Evolutionary conservation across 192 early-diverging fungal genomes (phyloP).

Genomic region (Funneliformis mosseae): DNA sequence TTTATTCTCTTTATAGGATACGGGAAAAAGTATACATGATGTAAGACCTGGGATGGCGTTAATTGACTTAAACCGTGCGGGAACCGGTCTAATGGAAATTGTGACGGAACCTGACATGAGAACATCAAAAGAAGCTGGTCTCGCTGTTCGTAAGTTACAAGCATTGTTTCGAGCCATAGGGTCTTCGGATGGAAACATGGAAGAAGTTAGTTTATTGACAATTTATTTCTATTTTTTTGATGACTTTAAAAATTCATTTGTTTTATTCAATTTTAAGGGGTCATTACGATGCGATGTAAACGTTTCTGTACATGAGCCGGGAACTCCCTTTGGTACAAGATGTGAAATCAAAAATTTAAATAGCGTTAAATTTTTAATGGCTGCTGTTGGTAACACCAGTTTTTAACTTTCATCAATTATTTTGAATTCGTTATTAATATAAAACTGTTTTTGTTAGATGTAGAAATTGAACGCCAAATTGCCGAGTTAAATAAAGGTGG

Average conservation of each 20-base stretch:
- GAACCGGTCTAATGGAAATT: slow-evolving; percentile 88
- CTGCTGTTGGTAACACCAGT: slow-evolving; percentile 60
- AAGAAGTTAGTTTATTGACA: slow-evolving; percentile 60
- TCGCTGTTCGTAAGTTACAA: slow-evolving; percentile 80
- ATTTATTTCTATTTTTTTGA: background rate
- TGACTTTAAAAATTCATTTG: background rate
- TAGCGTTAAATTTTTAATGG: slow-evolving; percentile 66
- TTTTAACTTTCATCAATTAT: background rate
- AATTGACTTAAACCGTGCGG: slow-evolving; percentile 87
- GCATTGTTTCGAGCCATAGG: slow-evolving; percentile 67
- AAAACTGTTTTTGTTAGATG: slow-evolving; percentile 50
- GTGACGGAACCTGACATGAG: slow-evolving; percentile 86
- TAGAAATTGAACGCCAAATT: slow-evolving; percentile 82
- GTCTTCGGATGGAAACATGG: slow-evolving; percentile 80
- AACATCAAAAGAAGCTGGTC: slow-evolving; percentile 73
- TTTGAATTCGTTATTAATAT: background rate
- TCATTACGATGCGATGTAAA: slow-evolving; percentile 93
- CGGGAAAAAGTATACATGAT: slow-evolving; percentile 79
- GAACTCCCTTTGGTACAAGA: slow-evolving; percentile 59
- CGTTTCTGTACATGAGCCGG: slow-evolving; percentile 73
- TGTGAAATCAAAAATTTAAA: slow-evolving; percentile 85
- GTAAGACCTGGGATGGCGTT: slow-evolving; percentile 61
- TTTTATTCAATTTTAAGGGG: slow-evolving; percentile 52
- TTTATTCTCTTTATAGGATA: slow-evolving; percentile 54
- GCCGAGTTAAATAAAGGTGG: slow-evolving; percentile 55